Evolutionary conservation across 2,329 filamentous ascomycete species (phyloP), one percentile per base, ranked within the genome.

Genomic region (Aspergillus udagawae): DNA sequence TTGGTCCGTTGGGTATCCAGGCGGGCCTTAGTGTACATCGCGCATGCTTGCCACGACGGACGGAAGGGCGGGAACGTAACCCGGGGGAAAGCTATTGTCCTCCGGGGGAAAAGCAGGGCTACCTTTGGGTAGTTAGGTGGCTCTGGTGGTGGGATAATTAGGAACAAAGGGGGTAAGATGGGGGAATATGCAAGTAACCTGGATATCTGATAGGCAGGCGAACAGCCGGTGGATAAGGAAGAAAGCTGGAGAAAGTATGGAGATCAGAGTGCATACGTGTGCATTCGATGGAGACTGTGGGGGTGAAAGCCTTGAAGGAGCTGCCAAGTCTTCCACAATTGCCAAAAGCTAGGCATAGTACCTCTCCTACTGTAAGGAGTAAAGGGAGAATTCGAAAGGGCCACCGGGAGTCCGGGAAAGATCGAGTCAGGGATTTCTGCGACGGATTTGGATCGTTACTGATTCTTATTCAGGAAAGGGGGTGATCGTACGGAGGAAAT

Each of bases 1-100:
- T 27, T 52, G 50, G 51, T 42, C 25, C 45, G 45, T 58, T 55
- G 52, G 58, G 58, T 58, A 55, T 51, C 44, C 49, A 51, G 49
- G 49, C 20, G 20, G 49, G 21, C n/a, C 12, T 32, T 20, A 51
- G 49, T 51, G 28, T 25, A 29, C 27, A 7, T 21, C n/a, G 28
- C 55, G 54, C 57, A 59, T 57, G 49, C 59, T 57, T 58, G 57
- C 60, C 60, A 63, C 51, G 50, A 61, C 55, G 59, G 59, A 59
- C 57, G 60, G 56, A 52, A 59, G 56, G 54, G 55, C 54, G 58
- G 60, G 48, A 57, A 56, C 50, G 21, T 48, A 35, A 14, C 29
- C 50, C 12, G 41, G 49, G 54, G 50, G 49, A 28, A 49, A 45
- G 44, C 17, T 27, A 41, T 45, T 20, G 38, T 38, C n/a, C 27